Evolutionary conservation across 768 basidiomycete genomes (phyloP), one percentile per base, ranked within the genome.

Genomic region (Russula compacta): DNA sequence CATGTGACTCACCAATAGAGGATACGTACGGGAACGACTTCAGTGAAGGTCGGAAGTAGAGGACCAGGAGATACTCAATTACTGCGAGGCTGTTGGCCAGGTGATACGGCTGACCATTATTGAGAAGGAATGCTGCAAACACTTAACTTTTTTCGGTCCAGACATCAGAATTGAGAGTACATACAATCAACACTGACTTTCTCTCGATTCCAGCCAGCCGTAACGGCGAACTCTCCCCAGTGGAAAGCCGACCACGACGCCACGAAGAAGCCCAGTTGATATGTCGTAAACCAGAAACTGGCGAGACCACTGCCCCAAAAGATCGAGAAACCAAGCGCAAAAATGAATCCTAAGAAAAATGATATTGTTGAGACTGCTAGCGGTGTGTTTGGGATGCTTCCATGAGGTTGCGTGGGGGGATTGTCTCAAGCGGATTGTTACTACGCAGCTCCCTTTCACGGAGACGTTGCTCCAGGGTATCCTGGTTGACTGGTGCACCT

Each of bases 181-280:
- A 77, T 71, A 95, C 97, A 98, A 70, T 94, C 91, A 8, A 97
- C 83, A 61, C 85, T 91, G 69, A 93, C 89, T 74, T 95, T 97
- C 55, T 89, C 87, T 43, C 86, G 75, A 72, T 98, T 98, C 88
- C 92, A 98, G 24, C 92, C 92, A 0, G 95, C 95, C 7, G 97
- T 97, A 4, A 95, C 92, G 40, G 87, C 89, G 69, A 94, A 98
- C 72, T 99, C 97, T 12, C 82, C 84, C 84, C 92, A 88, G 69
- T 99, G 97, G 72, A 99, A 99, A 39, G 79, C 76, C 0, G 90
- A 79, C 89, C 92, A 92, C 5, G 86, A 79, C 38, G 87, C 84
- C 43, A 90, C 64, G 71, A 94, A 98, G 71, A 90, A 84, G 0
- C 89, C 92, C 2, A 97, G 77, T 68, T 88, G 88, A 59, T 83